Conservation (phyloP, 768 basidiomycete species). For the Neoboletus subvelutipes region DNA sequence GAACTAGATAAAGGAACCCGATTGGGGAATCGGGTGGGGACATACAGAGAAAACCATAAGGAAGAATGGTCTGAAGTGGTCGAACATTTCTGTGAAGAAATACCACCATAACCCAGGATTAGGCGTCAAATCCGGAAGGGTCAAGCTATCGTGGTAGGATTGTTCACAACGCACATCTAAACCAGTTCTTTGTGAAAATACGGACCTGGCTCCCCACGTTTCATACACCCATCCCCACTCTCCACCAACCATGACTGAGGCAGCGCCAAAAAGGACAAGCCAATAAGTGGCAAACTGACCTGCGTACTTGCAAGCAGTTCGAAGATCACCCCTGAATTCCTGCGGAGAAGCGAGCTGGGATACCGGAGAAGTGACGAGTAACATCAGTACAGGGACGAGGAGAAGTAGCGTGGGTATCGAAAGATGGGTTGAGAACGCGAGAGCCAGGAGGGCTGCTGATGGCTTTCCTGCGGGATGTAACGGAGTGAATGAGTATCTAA, state of each 20-base stretch:
- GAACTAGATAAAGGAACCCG: neutral
- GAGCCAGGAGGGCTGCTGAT: slow-evolving; percentile 56
- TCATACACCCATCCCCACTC: slow-evolving; percentile 67
- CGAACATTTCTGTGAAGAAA: slow-evolving; percentile 99
- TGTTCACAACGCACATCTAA: neutral
- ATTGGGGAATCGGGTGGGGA: neutral
- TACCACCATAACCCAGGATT: slow-evolving; percentile 98
- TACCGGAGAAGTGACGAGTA: slow-evolving; percentile 59
- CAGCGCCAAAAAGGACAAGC: slow-evolving; percentile 39
- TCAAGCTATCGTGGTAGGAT: slow-evolving; percentile 48
- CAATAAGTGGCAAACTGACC: slow-evolving; percentile 55
- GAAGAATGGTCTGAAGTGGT: slow-evolving; percentile 95
- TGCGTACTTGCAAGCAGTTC: slow-evolving; percentile 27
- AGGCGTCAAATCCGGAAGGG: slow-evolving; percentile 86
- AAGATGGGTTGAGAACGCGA: slow-evolving; percentile 72
- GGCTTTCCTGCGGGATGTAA: slow-evolving; percentile 46
- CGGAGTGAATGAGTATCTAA: neutral
- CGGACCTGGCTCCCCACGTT: slow-evolving; percentile 84
- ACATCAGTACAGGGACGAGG: slow-evolving; percentile 61
- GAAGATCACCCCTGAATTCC: slow-evolving; percentile 22
- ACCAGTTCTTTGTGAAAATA: slow-evolving; percentile 1
- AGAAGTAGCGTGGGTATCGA: slow-evolving; percentile 72
- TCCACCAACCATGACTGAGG: slow-evolving; percentile 58
- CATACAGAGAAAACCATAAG: slow-evolving; percentile 89
- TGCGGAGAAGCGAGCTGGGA: slow-evolving; percentile 68